Conservation (phyloP, 2,329 filamentous ascomycete genomes). For the Polychaeton citri region DNA sequence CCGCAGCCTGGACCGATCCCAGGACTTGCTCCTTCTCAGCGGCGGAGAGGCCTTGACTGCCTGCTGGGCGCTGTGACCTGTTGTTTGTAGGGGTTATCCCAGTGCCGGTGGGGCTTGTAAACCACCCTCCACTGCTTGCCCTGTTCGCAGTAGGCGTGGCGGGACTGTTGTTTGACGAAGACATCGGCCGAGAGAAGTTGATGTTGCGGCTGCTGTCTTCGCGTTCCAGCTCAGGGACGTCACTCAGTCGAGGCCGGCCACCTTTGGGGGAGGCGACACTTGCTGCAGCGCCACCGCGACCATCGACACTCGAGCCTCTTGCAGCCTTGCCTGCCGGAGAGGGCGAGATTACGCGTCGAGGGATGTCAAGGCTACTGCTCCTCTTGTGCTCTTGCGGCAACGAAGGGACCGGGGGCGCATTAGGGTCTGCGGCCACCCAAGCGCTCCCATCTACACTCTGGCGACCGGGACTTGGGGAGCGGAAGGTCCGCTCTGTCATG, state of each 20-base stretch:
- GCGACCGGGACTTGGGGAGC: constrained; percentile 54
- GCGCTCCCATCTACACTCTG: constrained; percentile 15
- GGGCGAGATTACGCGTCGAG: constrained; percentile 33
- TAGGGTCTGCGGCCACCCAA: constrained; percentile 8
- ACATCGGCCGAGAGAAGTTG: constrained; percentile 44
- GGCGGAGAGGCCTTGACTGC: neutral
- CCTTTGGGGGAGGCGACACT: neutral
- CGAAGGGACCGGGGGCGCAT: constrained; percentile 60
- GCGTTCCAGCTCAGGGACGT: constrained; percentile 29
- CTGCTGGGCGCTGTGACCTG: constrained; percentile 1
- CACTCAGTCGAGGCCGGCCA: constrained; percentile 15
- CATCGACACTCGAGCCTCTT: constrained; percentile 19
- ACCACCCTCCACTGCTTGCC: constrained; percentile 35
- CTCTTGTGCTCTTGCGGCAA: constrained; percentile 33
- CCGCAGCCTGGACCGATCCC: constrained; percentile 3
- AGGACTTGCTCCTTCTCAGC: constrained; percentile 2
- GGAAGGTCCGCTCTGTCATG: constrained; percentile 82
- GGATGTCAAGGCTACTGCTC: constrained; percentile 35
- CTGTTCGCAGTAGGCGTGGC: constrained; percentile 8
- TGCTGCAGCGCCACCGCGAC: constrained; percentile 6
- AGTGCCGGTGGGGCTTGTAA: constrained; percentile 49
- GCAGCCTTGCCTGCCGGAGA: constrained; percentile 26
- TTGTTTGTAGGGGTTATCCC: constrained; percentile 14
- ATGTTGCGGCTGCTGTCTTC: constrained; percentile 28
- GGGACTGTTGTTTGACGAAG: constrained; percentile 20